Evolutionary conservation across 257 asterid genomes (phyloP), one percentile per base, ranked within the genome.

Genomic region (Scutellaria barbata): DNA sequence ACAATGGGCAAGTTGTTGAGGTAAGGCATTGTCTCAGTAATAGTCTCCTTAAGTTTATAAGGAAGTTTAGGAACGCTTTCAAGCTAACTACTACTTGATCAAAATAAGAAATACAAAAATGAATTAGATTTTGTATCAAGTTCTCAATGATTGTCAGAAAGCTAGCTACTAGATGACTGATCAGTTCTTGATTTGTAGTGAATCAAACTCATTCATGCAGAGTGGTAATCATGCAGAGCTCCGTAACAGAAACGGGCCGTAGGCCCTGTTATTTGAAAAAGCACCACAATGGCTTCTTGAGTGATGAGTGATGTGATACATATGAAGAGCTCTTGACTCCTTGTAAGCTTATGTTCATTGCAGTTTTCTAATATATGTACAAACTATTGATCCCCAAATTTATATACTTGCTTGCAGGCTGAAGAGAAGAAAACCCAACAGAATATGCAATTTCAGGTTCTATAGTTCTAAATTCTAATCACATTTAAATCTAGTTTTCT

Each of bases 1-100:
- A 80, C 20, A 13, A 63, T 2, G 87, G 89, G 3, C 76, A 59
- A 72, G 69, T 82, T 66, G 85, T 77, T 16, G 87, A 82, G 85
- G 89, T 81, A 66, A 74, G 71, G 45, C 42, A 51, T 69, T 48
- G 12, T 47, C 47, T 53, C 54, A 45, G 35, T 22, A 22, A 1
- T 22, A 22, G 25, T 22, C 25, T 30, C 35, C 60, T 22, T 22
- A 1, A 22, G 25, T 22, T 22, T 22, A 22, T 22, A 0, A 22
- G 25, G 25, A 50, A 7, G 11, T 51, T 9, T 43, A 43, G 10
- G 11, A 25, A 3, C 3, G 30, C 30, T 25, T 25, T 1, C 30
- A 3, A 25, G 30, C 30, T 25, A 25, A 3, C 30, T 25, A 25
- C 30, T 25, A 1, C 2, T 25, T 25, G 30, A 25, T 25, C n/a